Evolutionary conservation across 202 grass and related monocot species (phyloP), one percentile per base, ranked within the genome.

Genomic region (Setaria viridis): DNA sequence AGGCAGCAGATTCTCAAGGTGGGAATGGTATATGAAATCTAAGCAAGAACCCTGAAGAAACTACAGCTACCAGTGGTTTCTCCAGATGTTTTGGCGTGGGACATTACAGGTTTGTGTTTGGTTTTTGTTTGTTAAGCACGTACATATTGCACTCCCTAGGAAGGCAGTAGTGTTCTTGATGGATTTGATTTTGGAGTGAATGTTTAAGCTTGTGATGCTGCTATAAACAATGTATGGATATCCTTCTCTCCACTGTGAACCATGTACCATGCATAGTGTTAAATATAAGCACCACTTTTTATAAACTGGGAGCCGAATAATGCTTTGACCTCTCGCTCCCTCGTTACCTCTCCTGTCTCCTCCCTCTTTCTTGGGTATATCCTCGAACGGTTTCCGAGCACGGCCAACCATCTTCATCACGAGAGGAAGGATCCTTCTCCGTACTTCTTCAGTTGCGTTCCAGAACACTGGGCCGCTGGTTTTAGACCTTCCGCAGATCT

Each of bases 21-120:
- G 50, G 82, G 87, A 34, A 86, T 78, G 83, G 84, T 62, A 56
- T 85, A 86, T 77, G 88, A 86, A 71, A 72, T 82, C 19, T 89
- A 59, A 84, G 58, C 20, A 76, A 9, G 16, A 69, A 41, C 10
- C 11, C 32, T 79, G 9, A 49, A 65, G 21, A 3, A 2, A 21
- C 19, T n/a, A 58, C 12, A 14, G 48, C 14, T 25, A 46, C 0
- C 46, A 11, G 29, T 35, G 25, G 59, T 65, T 79, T 65, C 1
- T 49, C 29, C 45, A 21, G 2, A 33, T 20, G 17, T 51, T 51
- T 66, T 67, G 45, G 62, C 64, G 12, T 15, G 19, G 20, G 17
- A n/a, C 51, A 43, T 33, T 73, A n/a, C 55, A 63, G 9, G 29
- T 74, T 48, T 49, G 59, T 62, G 56, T 51, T 51, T 48, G n/a